phyloP scores from a whole-genome alignment of 345 rosid genomes.

The Firmiana major region DNA sequence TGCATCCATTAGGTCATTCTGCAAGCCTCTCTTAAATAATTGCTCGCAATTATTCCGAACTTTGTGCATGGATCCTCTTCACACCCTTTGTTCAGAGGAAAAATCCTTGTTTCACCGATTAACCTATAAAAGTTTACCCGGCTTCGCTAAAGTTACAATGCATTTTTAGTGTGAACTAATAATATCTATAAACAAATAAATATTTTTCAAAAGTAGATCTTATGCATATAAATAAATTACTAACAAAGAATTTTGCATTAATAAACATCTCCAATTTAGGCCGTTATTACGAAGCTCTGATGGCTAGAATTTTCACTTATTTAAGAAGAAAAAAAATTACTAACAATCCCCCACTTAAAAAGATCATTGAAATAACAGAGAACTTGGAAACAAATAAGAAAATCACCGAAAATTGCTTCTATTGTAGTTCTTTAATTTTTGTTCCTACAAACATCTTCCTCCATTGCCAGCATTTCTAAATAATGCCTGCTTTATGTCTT shows the following conservation, averaged over 20 bases:
- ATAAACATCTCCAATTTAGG: background rate
- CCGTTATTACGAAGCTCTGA: slow-evolving; percentile 1
- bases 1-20: too few relatives aligned
- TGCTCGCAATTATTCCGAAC: too few relatives aligned
- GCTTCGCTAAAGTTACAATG: too few relatives aligned
- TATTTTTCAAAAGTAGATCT: too few relatives aligned
- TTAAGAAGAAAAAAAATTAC: background rate
- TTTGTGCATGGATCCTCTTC: too few relatives aligned
- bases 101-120: too few relatives aligned
- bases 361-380: slow-evolving; percentile 5
- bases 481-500: slow-evolving; percentile 86
- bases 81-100: too few relatives aligned
- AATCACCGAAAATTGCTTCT: slow-evolving; percentile 1
- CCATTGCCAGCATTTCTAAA: slow-evolving; percentile 92
- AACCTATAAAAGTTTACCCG: too few relatives aligned
- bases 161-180: too few relatives aligned
- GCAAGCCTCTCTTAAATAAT: too few relatives aligned
- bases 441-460: slow-evolving; percentile 69
- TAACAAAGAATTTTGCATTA: slow-evolving; percentile 11
- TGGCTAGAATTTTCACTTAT: background rate
- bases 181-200: too few relatives aligned
- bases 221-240: too few relatives aligned
- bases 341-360: background rate
- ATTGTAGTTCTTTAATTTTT: background rate
- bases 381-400: background rate